Evolutionary conservation across 352 stramenopile species (phyloP), one percentile per base, ranked within the genome.

Genomic region (Phytophthora megakarya): DNA sequence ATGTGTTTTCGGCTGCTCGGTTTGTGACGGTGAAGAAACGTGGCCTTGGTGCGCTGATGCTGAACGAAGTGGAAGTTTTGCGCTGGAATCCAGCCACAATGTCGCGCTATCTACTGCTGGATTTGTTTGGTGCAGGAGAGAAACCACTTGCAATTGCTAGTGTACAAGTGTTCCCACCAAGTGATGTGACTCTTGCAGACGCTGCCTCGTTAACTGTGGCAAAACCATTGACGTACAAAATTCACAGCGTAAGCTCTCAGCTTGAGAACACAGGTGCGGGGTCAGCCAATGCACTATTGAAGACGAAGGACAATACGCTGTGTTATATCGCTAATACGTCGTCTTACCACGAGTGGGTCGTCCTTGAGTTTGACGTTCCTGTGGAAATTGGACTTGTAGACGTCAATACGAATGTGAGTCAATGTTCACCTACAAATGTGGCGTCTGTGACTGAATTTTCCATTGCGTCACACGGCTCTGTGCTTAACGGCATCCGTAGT

Each of bases 221-320:
- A 1, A 7, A 73, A 5, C 72, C 78, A 0, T 62, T 93, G 8
- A n/a, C 70, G 5, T 90, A 86, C 52, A 72, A 58, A 8, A 82
- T 93, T 21, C 77, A 91, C 39, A 90, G 81, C 26, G 67, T 77
- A 1, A 93, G 84, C 45, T 91, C 84, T 0, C 79, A 92, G 48
- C 35, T 67, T 1, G 44, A 70, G 2, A 39, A 23, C 1, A 67
- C 44, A 15, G 80, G 80, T 13, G n/a, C 56, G 15, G 82, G 78
- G 1, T 86, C 82, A 21, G 76, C 76, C 0, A 52, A 25, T 7
- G 55, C 75, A 0, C 44, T 91, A 2, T 45, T 69, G 12, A 75
- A 65, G 11, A 43, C 67, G 13, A 57, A 69, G 1, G 49, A 73
- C 12, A 60, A 26, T 7, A 49, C 46, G 3, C 2, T 59, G 33